phyloP scores from a whole-genome alignment of 768 basidiomycete genomes.

The Tulasnella sp. region DNA sequence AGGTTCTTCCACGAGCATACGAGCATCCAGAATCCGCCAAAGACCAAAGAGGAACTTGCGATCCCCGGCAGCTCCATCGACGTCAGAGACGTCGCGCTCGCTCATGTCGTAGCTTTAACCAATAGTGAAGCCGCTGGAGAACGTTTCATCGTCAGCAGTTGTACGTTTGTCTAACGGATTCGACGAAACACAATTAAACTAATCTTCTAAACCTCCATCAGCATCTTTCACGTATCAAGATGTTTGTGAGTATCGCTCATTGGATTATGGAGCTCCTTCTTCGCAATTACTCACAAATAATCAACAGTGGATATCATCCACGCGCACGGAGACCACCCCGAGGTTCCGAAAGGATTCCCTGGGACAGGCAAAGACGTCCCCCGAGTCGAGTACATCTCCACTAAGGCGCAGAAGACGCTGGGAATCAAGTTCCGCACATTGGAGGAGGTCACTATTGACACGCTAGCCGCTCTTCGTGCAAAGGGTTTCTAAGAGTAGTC shows the following conservation, averaged over 20 bases:
- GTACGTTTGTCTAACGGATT: background rate
- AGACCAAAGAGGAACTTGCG: conserved; percentile 9
- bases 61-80: conserved; percentile 18
- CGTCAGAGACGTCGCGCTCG: conserved; percentile 35
- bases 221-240: conserved; percentile 33
- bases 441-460: conserved; percentile 31
- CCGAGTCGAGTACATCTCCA: background rate
- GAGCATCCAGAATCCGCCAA: background rate
- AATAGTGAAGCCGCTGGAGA: conserved; percentile 18
- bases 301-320: conserved; percentile 17
- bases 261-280: background rate
- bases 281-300: background rate
- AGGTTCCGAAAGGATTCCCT: conserved; percentile 19
- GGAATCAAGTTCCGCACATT: conserved; percentile 26
- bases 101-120: conserved; percentile 28
- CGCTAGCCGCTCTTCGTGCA: background rate
- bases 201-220: background rate
- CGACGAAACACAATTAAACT: background rate
- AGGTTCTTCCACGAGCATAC: background rate
- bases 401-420: conserved; percentile 4
- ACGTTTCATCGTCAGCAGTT: conserved; percentile 27
- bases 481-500: background rate
- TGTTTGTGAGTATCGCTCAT: conserved; percentile 3
- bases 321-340: background rate
- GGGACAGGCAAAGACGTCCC: background rate